These are phyloP conservation scores for Chaetothyriales sp. DNA, from an alignment of 2,329 filamentous ascomycete genomes.

Conservation along the genomic window DNA sequence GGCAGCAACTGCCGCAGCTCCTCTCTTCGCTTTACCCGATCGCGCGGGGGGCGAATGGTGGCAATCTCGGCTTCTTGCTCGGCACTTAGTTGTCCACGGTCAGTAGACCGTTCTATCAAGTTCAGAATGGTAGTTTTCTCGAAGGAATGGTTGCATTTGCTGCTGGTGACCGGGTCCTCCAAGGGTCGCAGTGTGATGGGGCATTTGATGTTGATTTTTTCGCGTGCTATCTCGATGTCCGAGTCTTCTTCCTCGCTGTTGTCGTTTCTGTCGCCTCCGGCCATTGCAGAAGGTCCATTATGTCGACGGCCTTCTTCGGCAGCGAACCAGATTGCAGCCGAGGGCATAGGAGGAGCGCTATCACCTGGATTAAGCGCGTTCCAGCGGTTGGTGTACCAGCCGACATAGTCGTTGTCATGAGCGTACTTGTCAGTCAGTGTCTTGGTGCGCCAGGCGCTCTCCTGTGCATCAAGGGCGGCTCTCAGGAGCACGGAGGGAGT, in stretches of 20 bases:
- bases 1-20: conserved; percentile 3
- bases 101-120: conserved; percentile 26
- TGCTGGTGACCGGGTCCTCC: conserved; percentile 32
- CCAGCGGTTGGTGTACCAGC: conserved; percentile 47
- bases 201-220: conserved; percentile 32
- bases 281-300: not conserved
- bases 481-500: conserved; percentile 9
- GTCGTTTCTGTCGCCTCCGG: not conserved
- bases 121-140: conserved; percentile 31
- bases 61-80: conserved; percentile 10
- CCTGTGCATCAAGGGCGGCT: conserved; percentile 19
- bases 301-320: conserved; percentile 27
- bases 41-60: not conserved
- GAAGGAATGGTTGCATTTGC: conserved; percentile 36
- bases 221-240: conserved; percentile 28
- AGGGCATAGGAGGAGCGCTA: conserved; percentile 38
- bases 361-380: conserved; percentile 42
- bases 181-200: conserved; percentile 34
- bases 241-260: conserved; percentile 21
- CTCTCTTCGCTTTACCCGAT: conserved; percentile 1
- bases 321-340: conserved; percentile 47
- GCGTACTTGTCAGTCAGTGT: conserved; percentile 34
- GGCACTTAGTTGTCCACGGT: conserved; percentile 17
- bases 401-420: conserved; percentile 43
- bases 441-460: conserved; percentile 14